A percentile compares a stretch with the other conserved stretches of the same genome.
Evolutionary conservation across 78 protist genomes (phyloP).

Genomic region (Cavenderia fasciculata): DNA sequence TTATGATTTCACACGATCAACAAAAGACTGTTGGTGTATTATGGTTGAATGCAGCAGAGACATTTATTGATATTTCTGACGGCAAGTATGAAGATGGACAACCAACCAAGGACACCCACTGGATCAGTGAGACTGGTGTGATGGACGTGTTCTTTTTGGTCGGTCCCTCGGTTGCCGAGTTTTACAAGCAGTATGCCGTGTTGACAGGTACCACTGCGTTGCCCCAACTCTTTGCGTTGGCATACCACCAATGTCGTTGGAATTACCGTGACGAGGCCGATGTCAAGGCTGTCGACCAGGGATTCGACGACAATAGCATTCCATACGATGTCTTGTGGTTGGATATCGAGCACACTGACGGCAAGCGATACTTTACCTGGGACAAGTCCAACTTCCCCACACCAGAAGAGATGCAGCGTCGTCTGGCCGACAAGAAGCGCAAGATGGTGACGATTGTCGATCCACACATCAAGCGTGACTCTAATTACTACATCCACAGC

Average conservation of each 20-base stretch:
- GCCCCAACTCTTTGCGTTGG: conserved; percentile 96
- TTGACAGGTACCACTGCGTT: conserved; percentile 93
- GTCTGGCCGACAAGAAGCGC: conserved; percentile 83
- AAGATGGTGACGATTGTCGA: conserved; percentile 98
- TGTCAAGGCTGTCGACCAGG: conserved; percentile 82
- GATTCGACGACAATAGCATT: conserved; percentile 91
- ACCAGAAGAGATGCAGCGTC: conserved; percentile 87
- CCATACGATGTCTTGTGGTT: conserved; percentile 99
- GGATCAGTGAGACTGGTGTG: conserved; percentile 93
- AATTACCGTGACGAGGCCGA: conserved; percentile 94
- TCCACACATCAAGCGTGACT: conserved; percentile 97
- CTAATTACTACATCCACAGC: conserved; percentile 89
- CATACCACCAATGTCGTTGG: conserved; percentile 99
- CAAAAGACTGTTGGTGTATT: conserved; percentile 80
- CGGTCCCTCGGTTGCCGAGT: conserved; percentile 86
- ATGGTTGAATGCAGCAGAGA: conserved; percentile 97
- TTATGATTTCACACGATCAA: conserved; percentile 88
- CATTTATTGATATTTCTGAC: conserved; percentile 89
- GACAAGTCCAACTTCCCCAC: conserved; percentile 93
- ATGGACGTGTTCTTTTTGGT: conserved; percentile 93
- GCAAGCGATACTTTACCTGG: conserved; percentile 98
- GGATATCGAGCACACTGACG: conserved; percentile 99
- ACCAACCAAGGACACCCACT: conserved; percentile 81
- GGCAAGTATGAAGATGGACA: not conserved
- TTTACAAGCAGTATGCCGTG: conserved; percentile 83